Evolutionary conservation across 257 asterid genomes (phyloP), one percentile per base, ranked within the genome.

Genomic region (Rehmannia glutinosa): DNA sequence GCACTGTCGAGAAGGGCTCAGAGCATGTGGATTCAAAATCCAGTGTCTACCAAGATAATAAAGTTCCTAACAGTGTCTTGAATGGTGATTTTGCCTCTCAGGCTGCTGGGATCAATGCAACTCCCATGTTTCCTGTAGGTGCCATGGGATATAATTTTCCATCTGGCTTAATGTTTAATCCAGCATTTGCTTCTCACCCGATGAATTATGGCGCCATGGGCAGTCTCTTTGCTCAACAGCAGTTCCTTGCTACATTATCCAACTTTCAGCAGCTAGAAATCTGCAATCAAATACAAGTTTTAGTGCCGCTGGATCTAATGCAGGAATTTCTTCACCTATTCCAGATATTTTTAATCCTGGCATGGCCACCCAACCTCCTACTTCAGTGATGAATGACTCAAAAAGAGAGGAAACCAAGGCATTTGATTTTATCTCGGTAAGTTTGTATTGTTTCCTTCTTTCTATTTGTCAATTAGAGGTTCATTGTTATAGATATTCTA

Each of bases 381-480:
- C 96, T 23, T 85, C 99, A 50, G 64, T 85, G 77, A 90, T 87
- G 92, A 87, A 72, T 45, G 83, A 77, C 71, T 78, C 87, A 11
- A 88, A 86, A 80, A 87, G 88, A 83, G 97, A 87, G 84, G 95
- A 88, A 2, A 84, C 86, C 0, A 87, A 72, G 75, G 99, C 99
- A 66, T 94, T 94, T 75, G 97, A 94, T 82, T 94, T 94, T 80
- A 91, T 94, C 75, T 87, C 96, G 36, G 99, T 94, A 76, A 81
- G 99, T 78, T 73, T 57, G 49, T 52, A 10, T 63, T 52, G 32
- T 24, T 46, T 25, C 65, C 43, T 66, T 69, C 20, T 65, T 49
- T 69, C 16, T 30, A 15, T 62, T 39, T 75, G 11, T 55, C 52
- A 56, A 36, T 35, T 52, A 8, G 33, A 28, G 47, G 51, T 25